Conservation (phyloP, 78 protist genomes). For the Dictyostelium citrinum region DNA sequence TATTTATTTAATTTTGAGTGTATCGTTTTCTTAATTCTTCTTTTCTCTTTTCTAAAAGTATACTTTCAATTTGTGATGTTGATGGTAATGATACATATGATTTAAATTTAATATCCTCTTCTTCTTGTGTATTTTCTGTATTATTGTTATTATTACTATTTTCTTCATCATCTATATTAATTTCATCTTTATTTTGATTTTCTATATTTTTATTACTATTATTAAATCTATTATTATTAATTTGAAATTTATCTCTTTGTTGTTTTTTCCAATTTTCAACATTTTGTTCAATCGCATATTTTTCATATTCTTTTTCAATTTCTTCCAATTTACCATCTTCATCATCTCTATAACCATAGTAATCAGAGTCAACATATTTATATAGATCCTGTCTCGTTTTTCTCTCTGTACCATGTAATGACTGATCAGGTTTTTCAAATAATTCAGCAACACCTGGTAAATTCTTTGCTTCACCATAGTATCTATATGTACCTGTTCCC, state of each 20-base stretch:
- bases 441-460: slow-evolving; percentile 97
- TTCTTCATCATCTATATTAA: slow-evolving; percentile 42
- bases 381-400: slow-evolving; percentile 68
- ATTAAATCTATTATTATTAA: neutral
- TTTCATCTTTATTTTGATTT: slow-evolving; percentile 17
- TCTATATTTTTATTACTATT: neutral
- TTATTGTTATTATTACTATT: neutral
- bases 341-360: slow-evolving; percentile 94
- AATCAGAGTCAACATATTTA: slow-evolving; percentile 89
- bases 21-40: slow-evolving; percentile 25
- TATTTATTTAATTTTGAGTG: neutral
- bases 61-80: neutral
- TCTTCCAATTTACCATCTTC: slow-evolving; percentile 89
- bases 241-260: slow-evolving; percentile 21
- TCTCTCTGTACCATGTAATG: neutral
- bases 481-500: slow-evolving; percentile 74
- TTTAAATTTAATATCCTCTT: slow-evolving; percentile 1
- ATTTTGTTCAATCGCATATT: slow-evolving; percentile 6
- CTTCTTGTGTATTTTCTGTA: neutral
- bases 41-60: slow-evolving; percentile 33
- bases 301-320: slow-evolving; percentile 35
- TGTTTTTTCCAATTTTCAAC: slow-evolving; percentile 66
- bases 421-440: slow-evolving; percentile 71
- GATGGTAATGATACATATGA: slow-evolving; percentile 49
- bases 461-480: slow-evolving; percentile 97